Evolutionary conservation across 192 early-diverging fungal genomes (phyloP).

Genomic region (Pilobolus umbonatus): DNA sequence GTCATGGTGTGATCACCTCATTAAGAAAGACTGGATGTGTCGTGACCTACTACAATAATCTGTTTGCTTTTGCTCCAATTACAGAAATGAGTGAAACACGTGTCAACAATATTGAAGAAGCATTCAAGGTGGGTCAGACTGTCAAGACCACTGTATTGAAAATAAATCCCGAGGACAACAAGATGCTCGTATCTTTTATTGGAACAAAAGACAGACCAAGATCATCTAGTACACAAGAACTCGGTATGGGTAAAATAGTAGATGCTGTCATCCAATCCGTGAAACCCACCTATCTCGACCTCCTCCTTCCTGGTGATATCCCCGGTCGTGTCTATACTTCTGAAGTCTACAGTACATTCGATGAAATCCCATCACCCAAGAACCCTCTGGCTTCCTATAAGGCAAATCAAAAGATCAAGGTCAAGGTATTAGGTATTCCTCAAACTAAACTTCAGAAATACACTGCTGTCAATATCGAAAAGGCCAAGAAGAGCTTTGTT

Average conservation of each 20-base stretch:
- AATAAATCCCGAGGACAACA: slow-evolving; percentile 48
- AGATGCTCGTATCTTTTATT: slow-evolving; percentile 71
- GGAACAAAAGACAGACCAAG: slow-evolving; percentile 30
- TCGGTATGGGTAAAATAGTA: slow-evolving; percentile 35
- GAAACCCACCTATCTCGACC: slow-evolving; percentile 52
- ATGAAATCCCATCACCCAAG: slow-evolving; percentile 17
- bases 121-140: slow-evolving; percentile 68
- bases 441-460: slow-evolving; percentile 58
- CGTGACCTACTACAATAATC: slow-evolving; percentile 74
- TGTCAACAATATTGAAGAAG: slow-evolving; percentile 47
- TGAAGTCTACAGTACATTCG: slow-evolving; percentile 52
- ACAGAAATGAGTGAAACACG: slow-evolving; percentile 50
- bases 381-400: slow-evolving; percentile 40
- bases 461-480: slow-evolving; percentile 59
- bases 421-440: slow-evolving; percentile 65
- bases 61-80: slow-evolving; percentile 66
- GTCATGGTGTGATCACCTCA: slow-evolving; percentile 58
- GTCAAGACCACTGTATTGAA: slow-evolving; percentile 71
- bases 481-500: slow-evolving; percentile 40
- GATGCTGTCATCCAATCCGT: slow-evolving; percentile 41
- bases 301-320: slow-evolving; percentile 63
- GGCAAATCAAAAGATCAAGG: slow-evolving; percentile 38
- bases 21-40: slow-evolving; percentile 64
- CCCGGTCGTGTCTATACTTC: slow-evolving; percentile 72
- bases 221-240: slow-evolving; percentile 12